Evolutionary conservation across 768 basidiomycete genomes (phyloP), one percentile per base, ranked within the genome.

Genomic region (Kwoniella dejecticola): DNA sequence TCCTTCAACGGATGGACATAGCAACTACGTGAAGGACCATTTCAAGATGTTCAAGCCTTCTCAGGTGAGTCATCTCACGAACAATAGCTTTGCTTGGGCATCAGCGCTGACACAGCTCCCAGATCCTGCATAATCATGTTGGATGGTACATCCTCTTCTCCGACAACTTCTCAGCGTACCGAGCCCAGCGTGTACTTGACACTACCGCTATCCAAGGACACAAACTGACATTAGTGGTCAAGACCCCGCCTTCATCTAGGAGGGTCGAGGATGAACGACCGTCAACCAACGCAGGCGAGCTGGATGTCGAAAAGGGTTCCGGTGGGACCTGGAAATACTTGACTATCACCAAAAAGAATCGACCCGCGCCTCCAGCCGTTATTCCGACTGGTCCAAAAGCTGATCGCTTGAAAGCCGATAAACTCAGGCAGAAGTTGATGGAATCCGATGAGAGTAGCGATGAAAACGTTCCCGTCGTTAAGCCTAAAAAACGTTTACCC

Each of bases 61-160:
- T 48, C 83, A 85, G 83, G 89, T 89, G 79, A 72, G 87, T 81
- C 26, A 23, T 13, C 27, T 33, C 31, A 12, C 17, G 7, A 24
- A 27, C 26, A 30, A 41, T 41, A 27, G 21, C 31, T 2, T 6
- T 27, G 36, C n/a, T 56, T 57, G n/a, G 41, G 68, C 56, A 55
- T 31, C 41, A 5, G 60, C 50, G 31, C 60, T 50, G 56, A 38
- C 12, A 15, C 57, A 41, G 12, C 41, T 31, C n/a, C 31, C 58
- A 90, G 89, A 83, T 93, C 26, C 80, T 91, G 1, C 84, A 85
- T 63, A 89, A 89, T 74, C 83, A 84, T 52, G 79, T 80, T 1
- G 88, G 87, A 10, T 88, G 90, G 83, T 94, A 92, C 72, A 83
- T 93, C 64, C 89, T 91, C 3, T 97, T 96, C 75, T 72, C 80